Evolutionary conservation across 108 stramenopile species (phyloP), one percentile per base, ranked within the genome.

Genomic region (Skeletonema tropicum): DNA sequence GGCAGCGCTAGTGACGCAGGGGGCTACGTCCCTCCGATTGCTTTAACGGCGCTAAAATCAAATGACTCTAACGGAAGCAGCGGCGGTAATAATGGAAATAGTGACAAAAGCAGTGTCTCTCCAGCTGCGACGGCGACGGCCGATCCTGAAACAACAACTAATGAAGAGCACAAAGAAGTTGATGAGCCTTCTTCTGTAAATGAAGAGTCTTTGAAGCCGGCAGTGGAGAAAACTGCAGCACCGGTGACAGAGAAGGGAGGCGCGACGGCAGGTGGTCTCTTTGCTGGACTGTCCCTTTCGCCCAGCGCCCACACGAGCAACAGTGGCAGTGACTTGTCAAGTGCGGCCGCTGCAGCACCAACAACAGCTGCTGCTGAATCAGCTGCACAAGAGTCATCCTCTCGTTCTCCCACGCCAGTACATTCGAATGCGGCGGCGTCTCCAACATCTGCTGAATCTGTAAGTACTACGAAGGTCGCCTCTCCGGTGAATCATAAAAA

Each of bases 351-450:
- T 42, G 59, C 25, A 17, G 8, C 14, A 38, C 14, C 59, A 60
- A 3, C 64, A 17, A 0, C 45, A 9, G 29, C 21, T 31, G 19
- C 46, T 33, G 3, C 2, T 12, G 13, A 63, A 25, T 45, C 31
- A 8, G 2, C 59, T 9, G 13, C 48, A 25, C 59, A 57, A 57
- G 13, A 33, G 7, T 15, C 59, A 45, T 33, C 57, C 5, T 73
- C 81, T 14, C 71, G 76, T 25, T 64, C 81, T 15, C 13, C 65
- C 63, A 82, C 76, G 3, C 76, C 81, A 30, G 62, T 77, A 5
- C 45, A 65, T 29, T 77, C 76, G 59, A 82, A 82, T 41, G 72
- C 19, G 19, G 15, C 52, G 33, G 66, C 19, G 6, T 5, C 52
- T 55, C 23, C 52, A 2, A 10, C 23, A 21, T 55, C 23, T 55